Base-by-base conservation (phyloP, 192 early-diverging fungal genomes). In the Podila epicladia region DNA sequence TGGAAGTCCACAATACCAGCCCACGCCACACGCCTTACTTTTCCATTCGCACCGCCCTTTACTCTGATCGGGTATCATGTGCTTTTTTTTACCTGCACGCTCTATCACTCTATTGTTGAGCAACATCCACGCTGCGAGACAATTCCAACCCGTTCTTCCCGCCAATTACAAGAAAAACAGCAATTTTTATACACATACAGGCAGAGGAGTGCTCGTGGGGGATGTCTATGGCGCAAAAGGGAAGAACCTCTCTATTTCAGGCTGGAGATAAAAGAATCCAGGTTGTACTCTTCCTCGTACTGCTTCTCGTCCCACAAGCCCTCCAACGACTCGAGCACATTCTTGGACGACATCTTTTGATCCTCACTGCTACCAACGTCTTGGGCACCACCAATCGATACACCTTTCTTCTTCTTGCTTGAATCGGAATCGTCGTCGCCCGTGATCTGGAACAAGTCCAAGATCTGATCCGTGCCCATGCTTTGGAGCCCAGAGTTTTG, bases 381-480 rank as follows among this genome's bases (percentile, higher is more conserved):
- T 3, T 32, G 60, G 11, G 62, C 61, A 48, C 77, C 62, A 49
- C 49, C 62, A 49, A 41, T 45, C 41, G 41, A 15, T 45, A 1
- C 61, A 19, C 38, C 58, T 65, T 84, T 82, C 50, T 82, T 77
- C 58, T 82, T 79, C 58, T 77, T 67, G 50, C 68, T 72, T 12
- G 51, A 51, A 19, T 83, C 82, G 48, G 83, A 82, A 1, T 80
- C 82, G 24, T 82, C 79, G n/a, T 82, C 85, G 9, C 87, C 73
- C 26, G 88, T 91, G n/a, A 96, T 85, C 64, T 89, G 89, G 76
- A 99, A 99, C 53, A 99, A 82, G 80, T 99, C 98, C 62, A 99
- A 83, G 51, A 99, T 91, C 85, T 98, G 94, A 57, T 95, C 94
- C 32, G 98, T 97, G 75, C 96, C 97, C 98, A 99, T 99, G 29